Conservation (phyloP, 768 basidiomycete species). For the Suillus decipiens region DNA sequence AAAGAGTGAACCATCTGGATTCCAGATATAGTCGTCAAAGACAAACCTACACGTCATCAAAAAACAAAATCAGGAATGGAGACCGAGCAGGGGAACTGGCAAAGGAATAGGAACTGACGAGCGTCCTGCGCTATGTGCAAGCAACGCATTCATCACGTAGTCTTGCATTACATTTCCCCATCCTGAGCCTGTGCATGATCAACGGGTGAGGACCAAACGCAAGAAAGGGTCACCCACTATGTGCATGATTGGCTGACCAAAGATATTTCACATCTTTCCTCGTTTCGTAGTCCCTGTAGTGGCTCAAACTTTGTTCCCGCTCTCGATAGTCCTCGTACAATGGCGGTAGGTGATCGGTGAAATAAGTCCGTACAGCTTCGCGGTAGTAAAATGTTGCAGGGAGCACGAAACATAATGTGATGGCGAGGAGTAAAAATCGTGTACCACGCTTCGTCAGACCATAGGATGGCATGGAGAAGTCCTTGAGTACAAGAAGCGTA, state of each 20-base stretch:
- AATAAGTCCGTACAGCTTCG: not conserved
- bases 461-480: constrained; percentile 22
- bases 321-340: constrained; percentile 40
- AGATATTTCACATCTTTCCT: constrained; percentile 42
- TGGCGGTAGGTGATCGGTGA: constrained; percentile 35
- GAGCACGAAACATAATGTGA: not conserved
- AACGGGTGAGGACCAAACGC: not conserved
- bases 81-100: not conserved
- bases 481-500: constrained; percentile 3
- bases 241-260: constrained; percentile 48
- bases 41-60: constrained; percentile 34
- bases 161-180: constrained; percentile 48
- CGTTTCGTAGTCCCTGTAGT: constrained; percentile 39
- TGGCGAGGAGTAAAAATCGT: constrained; percentile 16
- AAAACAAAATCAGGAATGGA: constrained; percentile 11
- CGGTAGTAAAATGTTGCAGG: not conserved
- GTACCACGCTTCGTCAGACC: constrained; percentile 28
- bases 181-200: constrained; percentile 32
- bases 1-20: constrained; percentile 35
- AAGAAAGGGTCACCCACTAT: constrained; percentile 30
- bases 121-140: constrained; percentile 36
- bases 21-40: constrained; percentile 47
- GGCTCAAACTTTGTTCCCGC: constrained; percentile 42
- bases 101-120: constrained; percentile 28
- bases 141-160: constrained; percentile 35